Percentiles rank a stretch among this genome's conserved stretches.
phyloP scores from a whole-genome alignment of 2,329 filamentous ascomycete genomes.

The Xylaria sp. region DNA sequence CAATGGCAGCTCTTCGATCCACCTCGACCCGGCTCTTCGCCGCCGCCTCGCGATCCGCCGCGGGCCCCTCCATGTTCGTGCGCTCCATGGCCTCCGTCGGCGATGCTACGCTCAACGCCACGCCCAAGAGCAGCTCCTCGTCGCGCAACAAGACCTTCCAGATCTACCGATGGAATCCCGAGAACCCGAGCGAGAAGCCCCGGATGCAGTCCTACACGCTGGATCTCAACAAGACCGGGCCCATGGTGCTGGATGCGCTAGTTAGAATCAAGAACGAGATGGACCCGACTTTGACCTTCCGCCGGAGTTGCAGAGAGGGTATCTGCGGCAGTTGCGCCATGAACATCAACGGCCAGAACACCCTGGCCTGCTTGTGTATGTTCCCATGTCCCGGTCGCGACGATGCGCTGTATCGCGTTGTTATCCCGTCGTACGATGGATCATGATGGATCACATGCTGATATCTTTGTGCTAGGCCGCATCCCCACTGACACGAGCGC shows the following conservation, averaged over 20 bases:
- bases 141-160: conserved; percentile 87
- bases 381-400: conserved; percentile 25
- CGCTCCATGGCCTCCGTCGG: conserved; percentile 53
- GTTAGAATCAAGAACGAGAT: conserved; percentile 99
- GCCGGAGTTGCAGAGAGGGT: conserved; percentile 92
- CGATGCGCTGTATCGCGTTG: background rate
- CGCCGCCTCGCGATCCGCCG: conserved; percentile 37
- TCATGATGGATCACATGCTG: conserved; percentile 17
- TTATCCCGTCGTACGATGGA: background rate
- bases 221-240: conserved; percentile 97
- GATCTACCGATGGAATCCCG: conserved; percentile 98
- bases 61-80: conserved; percentile 39
- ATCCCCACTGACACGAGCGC: conserved; percentile 77
- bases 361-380: conserved; percentile 93
- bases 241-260: conserved; percentile 95
- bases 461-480: conserved; percentile 59
- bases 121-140: conserved; percentile 52
- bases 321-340: conserved; percentile 99
- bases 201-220: conserved; percentile 91
- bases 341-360: conserved; percentile 99
- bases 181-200: conserved; percentile 86
- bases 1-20: conserved; percentile 59
- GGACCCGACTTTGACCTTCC: conserved; percentile 93
- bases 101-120: conserved; percentile 56
- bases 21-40: conserved; percentile 49